A percentile compares a stretch with the other conserved stretches of the same genome.
These are phyloP conservation scores for Tubosaeta sp. DNA, from an alignment of 768 basidiomycete species.

Conservation along the genomic window DNA sequence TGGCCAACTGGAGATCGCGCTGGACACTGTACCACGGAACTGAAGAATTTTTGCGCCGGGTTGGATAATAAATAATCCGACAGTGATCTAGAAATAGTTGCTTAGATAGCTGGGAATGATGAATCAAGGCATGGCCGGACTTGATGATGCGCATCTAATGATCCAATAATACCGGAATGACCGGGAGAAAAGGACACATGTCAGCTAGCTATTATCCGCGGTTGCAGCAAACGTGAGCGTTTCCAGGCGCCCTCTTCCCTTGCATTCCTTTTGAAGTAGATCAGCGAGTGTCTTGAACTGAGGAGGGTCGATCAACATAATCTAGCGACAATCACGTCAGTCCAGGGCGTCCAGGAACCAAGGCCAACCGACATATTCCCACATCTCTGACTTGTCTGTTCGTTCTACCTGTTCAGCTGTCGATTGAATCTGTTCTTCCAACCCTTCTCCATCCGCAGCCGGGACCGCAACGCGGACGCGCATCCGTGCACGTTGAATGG, in stretches of 20 bases:
- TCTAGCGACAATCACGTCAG: slow-evolving; percentile 43
- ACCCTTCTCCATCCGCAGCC: slow-evolving; percentile 52
- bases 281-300: slow-evolving; percentile 89
- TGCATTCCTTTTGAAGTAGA: slow-evolving; percentile 85
- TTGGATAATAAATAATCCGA: not conserved
- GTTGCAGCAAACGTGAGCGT: slow-evolving; percentile 72
- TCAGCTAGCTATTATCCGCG: slow-evolving; percentile 29
- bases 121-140: not conserved
- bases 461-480: slow-evolving; percentile 81
- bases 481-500: slow-evolving; percentile 93
- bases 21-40: slow-evolving; percentile 11
- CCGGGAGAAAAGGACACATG: not conserved
- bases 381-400: slow-evolving; percentile 72
- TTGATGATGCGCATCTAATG: not conserved
- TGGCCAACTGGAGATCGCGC: slow-evolving; percentile 19
- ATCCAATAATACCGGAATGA: not conserved
- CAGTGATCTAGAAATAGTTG: not conserved
- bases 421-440: slow-evolving; percentile 68
- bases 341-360: not conserved
- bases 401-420: slow-evolving; percentile 81
- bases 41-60: not conserved
- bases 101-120: not conserved
- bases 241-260: slow-evolving; percentile 83
- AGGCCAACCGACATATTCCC: slow-evolving; percentile 71
- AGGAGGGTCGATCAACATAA: slow-evolving; percentile 88